Evolutionary conservation across 352 stramenopile genomes (phyloP).

Genomic region (Phytopythium vexans): DNA sequence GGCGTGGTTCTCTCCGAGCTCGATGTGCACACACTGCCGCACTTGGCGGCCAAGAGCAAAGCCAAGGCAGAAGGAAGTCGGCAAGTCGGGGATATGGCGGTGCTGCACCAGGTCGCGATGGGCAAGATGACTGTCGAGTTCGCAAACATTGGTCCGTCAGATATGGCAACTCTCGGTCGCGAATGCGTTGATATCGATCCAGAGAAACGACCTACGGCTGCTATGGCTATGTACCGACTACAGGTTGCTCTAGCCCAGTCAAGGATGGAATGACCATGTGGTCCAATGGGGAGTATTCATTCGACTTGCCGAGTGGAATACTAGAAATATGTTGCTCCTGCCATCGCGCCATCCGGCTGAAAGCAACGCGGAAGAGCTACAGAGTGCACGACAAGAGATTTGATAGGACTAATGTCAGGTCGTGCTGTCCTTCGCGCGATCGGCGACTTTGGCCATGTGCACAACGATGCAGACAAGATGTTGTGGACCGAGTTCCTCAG

Average conservation of each 20-base stretch:
- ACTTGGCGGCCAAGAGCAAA: constrained; percentile 25
- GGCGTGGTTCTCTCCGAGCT: constrained; percentile 49
- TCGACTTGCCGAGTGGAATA: no score
- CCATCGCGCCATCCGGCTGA: no score
- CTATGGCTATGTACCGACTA: constrained; percentile 28
- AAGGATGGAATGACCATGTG: no score
- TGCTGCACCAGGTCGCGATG: constrained; percentile 34
- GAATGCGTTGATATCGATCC: constrained; percentile 35
- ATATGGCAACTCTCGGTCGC: constrained; percentile 21
- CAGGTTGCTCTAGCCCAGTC: constrained; percentile 7
- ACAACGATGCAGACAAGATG: no score
- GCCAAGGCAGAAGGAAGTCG: constrained; percentile 21
- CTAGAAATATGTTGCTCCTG: no score
- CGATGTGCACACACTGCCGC: constrained; percentile 41
- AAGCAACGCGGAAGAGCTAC: no score
- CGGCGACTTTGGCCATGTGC: no score
- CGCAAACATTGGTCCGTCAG: constrained; percentile 14
- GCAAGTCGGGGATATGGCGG: constrained; percentile 15
- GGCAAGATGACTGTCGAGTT: constrained; percentile 36
- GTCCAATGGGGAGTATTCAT: no score
- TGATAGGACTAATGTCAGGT: no score
- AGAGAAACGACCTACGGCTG: constrained; percentile 25
- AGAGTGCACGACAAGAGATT: no score
- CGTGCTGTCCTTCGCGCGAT: no score
- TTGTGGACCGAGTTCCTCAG: no score